Evolutionary conservation across 352 stramenopile species (phyloP).

Genomic region (Pelagophyceae sp.): DNA sequence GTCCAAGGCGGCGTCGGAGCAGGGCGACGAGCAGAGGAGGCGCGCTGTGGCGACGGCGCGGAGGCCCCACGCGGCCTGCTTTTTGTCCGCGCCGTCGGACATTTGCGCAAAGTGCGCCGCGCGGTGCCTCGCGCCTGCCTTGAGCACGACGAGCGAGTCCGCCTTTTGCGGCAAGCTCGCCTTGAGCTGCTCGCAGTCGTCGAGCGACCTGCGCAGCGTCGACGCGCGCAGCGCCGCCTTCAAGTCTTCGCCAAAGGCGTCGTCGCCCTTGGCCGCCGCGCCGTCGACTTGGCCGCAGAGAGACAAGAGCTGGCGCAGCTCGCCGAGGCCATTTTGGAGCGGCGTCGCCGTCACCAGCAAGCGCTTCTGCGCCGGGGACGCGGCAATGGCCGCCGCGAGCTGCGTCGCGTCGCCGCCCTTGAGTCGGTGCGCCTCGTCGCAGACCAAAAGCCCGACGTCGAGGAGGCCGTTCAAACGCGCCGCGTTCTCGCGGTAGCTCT

Average conservation of each 20-base stretch:
- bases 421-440: constrained; percentile 57
- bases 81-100: background rate
- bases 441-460: constrained; percentile 35
- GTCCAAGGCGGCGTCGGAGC: background rate
- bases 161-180: background rate
- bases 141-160: background rate
- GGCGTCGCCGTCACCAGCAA: background rate
- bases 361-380: background rate
- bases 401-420: constrained; percentile 33
- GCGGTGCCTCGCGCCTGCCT: no score
- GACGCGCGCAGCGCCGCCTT: background rate
- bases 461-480: constrained; percentile 31
- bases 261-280: background rate
- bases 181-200: background rate
- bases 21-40: background rate
- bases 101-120: background rate
- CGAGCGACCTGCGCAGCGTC: background rate
- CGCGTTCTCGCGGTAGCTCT: constrained; percentile 37
- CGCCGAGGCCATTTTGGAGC: background rate
- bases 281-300: background rate
- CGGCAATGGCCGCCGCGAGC: background rate
- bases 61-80: background rate
- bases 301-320: background rate
- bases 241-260: background rate
- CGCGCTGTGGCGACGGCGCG: no score